Evolutionary conservation across 2,329 filamentous ascomycete genomes (phyloP).

Genomic region (Penicillium sp.): DNA sequence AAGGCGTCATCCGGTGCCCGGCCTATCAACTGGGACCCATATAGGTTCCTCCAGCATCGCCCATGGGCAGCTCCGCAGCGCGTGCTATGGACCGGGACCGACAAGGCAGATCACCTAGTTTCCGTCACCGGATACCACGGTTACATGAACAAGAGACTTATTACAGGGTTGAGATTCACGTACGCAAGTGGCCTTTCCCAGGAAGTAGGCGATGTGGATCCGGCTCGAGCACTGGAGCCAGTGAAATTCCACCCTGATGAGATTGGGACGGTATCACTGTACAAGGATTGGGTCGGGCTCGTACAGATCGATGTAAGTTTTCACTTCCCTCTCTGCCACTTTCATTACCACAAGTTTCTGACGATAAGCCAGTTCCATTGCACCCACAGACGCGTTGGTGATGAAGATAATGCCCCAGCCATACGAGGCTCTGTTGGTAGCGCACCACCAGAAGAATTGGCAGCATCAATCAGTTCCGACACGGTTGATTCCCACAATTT

Average conservation of each 20-base stretch:
- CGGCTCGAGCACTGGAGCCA: background rate
- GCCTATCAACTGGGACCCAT: background rate
- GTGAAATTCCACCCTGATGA: background rate
- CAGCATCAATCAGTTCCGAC: too few relatives aligned
- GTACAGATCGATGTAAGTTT: background rate
- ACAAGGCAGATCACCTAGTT: background rate
- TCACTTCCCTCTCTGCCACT: background rate
- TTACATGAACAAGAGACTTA: background rate
- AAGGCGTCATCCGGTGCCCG: background rate
- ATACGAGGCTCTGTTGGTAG: too few relatives aligned
- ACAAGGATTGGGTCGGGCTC: background rate
- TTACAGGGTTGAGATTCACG: background rate
- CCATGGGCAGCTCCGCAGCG: slow-evolving; percentile 1
- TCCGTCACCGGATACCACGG: background rate
- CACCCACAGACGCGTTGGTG: too few relatives aligned
- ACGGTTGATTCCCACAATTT: background rate
- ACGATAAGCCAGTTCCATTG: background rate
- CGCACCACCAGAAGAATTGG: too few relatives aligned
- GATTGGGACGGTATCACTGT: background rate
- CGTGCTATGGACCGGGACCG: background rate
- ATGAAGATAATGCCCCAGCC: background rate
- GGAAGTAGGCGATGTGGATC: background rate
- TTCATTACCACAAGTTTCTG: background rate
- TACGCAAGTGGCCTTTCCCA: background rate
- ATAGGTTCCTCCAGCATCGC: background rate